Conservation (phyloP, 495 filamentous ascomycete species). For the Cercophora sp. region DNA sequence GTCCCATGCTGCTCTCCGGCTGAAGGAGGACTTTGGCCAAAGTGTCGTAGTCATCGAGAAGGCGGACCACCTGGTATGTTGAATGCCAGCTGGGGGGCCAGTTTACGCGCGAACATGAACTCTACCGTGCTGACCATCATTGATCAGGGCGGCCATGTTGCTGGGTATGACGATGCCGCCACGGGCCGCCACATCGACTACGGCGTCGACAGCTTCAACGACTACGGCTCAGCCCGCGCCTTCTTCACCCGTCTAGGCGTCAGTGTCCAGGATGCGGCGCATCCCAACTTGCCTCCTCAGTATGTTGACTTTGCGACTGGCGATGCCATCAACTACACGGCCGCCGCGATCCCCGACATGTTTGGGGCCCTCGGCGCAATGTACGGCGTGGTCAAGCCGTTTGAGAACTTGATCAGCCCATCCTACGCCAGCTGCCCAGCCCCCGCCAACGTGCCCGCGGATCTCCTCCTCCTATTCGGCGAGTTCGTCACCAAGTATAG, state of each 20-base stretch:
- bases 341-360: conserved; percentile 10
- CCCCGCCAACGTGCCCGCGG: conserved; percentile 32
- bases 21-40: conserved; percentile 35
- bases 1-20: conserved; percentile 41
- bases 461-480: conserved; percentile 42
- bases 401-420: conserved; percentile 32
- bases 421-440: conserved; percentile 37
- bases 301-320: conserved; percentile 41
- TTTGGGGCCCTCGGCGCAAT: conserved; percentile 30
- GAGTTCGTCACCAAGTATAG: conserved; percentile 38
- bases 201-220: conserved; percentile 31
- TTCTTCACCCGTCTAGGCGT: conserved; percentile 36
- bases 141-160: conserved; percentile 40
- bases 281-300: background rate
- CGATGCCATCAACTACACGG: conserved; percentile 14
- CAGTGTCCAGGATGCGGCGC: conserved; percentile 3
- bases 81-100: too few relatives aligned
- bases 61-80: too few relatives aligned
- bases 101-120: too few relatives aligned
- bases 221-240: conserved; percentile 18
- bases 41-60: too few relatives aligned
- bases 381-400: conserved; percentile 29
- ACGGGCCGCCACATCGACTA: conserved; percentile 32
- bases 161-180: conserved; percentile 32
- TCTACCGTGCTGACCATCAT: too few relatives aligned